Base-by-base conservation (phyloP, 805 yeast genomes). In the Starmera amethionina region DNA sequence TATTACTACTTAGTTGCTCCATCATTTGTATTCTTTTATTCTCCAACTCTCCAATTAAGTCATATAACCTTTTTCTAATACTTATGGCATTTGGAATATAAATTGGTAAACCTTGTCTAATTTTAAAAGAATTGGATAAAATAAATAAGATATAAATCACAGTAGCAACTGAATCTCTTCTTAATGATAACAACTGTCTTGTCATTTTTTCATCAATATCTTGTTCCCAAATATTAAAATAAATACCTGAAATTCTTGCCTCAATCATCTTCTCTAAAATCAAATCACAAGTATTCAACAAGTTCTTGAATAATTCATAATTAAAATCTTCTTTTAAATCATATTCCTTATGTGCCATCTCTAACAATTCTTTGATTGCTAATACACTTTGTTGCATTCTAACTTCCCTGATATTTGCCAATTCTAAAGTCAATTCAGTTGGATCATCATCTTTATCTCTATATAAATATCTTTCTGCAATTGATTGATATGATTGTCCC, bases 91-190 rank as follows among this genome's bases (percentile, higher is more conserved):
- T 67, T 4, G 78, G 77, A 12, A 72, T 48, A 44, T 67, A 70
- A 30, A 47, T 49, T 4, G 78, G 77, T 1, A 72, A 43, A 35
- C 52, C 55, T 29, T 51, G 52, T 32, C 55, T 60, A 0, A 67
- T 53, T 43, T 63, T 46, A 46, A 64, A 67, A 19, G 75, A 63
- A 41, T 67, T 68, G 5, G 73, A 58, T 5, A 72, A 35, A 9
- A 70, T 46, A 44, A 64, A 69, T n/a, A 72, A 54, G 8, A 63
- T 54, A 47, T 62, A 67, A 9, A 71, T 59, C 1, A 68, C 71
- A 0, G 75, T 59, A 0, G 75, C 64, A 5, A 68, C 72, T 18
- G 72, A 60, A 39, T 72, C 75, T 47, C 76, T 62, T 44, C 77
- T 59, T 12, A 64, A 51, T 0, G 75, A 61, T 30, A 68, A 42